These are phyloP conservation scores for Pochonia chlamydosporia DNA, from an alignment of 2,329 filamentous ascomycete species.

Conservation along the genomic window DNA sequence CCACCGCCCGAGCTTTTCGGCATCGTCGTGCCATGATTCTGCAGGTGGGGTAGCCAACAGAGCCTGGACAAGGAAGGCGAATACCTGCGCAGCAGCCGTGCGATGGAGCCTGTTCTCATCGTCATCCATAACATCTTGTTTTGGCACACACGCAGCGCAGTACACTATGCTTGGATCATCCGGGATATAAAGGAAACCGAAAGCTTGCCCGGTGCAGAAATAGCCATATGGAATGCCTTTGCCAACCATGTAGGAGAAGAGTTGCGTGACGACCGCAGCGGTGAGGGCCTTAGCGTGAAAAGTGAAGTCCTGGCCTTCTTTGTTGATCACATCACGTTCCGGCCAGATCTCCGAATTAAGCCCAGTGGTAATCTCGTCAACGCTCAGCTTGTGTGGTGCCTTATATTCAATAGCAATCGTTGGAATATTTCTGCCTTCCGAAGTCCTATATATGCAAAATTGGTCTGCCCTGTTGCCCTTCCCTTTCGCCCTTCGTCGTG, in stretches of 20 bases:
- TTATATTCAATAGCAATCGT: slow-evolving; percentile 31
- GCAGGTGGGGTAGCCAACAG: slow-evolving; percentile 20
- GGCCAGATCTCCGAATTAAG: slow-evolving; percentile 28
- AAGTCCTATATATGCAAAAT: slow-evolving; percentile 19
- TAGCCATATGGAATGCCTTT: slow-evolving; percentile 31
- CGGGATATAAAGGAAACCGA: slow-evolving; percentile 29
- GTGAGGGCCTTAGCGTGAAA: slow-evolving; percentile 24
- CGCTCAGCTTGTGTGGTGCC: slow-evolving; percentile 29
- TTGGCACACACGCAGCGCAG: slow-evolving; percentile 25
- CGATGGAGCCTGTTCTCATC: slow-evolving; percentile 26
- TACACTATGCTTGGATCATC: slow-evolving; percentile 26
- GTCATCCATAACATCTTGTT: slow-evolving; percentile 25
- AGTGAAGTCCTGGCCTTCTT: slow-evolving; percentile 21
- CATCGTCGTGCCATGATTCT: slow-evolving; percentile 23
- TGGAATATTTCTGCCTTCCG: neutral
- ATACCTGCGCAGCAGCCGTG: slow-evolving; percentile 31
- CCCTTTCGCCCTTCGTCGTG: slow-evolving; percentile 15
- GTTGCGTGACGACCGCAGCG: slow-evolving; percentile 30
- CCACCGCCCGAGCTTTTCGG: slow-evolving; percentile 24
- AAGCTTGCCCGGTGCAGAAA: slow-evolving; percentile 25
- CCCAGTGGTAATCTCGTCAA: slow-evolving; percentile 25
- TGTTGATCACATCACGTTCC: slow-evolving; percentile 25
- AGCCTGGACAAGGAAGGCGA: slow-evolving; percentile 31
- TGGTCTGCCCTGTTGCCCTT: slow-evolving; percentile 26
- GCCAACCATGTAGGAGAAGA: slow-evolving; percentile 34